Percentiles rank a stretch among this genome's conserved stretches.
Conservation (phyloP, 2,329 filamentous ascomycete species). For the Fonsecaea monophora region DNA sequence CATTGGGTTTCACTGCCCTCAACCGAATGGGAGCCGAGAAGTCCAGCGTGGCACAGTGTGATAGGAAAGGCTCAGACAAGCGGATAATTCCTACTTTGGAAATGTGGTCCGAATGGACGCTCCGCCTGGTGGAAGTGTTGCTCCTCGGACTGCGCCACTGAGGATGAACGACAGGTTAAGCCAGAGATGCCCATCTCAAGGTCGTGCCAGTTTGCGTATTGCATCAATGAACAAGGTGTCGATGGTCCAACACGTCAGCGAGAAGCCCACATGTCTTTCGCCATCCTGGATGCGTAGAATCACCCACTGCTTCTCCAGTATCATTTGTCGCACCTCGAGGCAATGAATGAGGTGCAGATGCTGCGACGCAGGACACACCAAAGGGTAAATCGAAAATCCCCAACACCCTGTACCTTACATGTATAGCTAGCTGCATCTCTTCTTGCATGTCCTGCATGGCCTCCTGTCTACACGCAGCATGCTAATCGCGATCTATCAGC, state of each 20-base stretch:
- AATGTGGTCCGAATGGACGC: not conserved
- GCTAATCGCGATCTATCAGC: not conserved
- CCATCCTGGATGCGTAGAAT: not conserved
- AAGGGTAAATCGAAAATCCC: not conserved
- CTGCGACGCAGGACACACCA: not conserved
- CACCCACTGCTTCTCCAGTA: not conserved
- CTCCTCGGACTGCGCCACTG: not conserved
- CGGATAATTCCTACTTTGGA: not conserved
- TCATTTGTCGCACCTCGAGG: slow-evolving; percentile 1
- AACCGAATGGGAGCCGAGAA: not conserved
- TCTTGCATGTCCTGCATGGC: not conserved
- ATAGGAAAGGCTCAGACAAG: not conserved
- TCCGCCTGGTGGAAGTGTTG: not conserved
- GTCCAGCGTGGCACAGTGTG: slow-evolving; percentile 15
- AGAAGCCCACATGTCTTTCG: slow-evolving; percentile 3
- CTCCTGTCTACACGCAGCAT: not conserved
- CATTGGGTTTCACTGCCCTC: not conserved
- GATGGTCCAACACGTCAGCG: not conserved
- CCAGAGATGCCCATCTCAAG: not conserved
- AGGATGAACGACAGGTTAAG: not conserved
- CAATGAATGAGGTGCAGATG: not conserved
- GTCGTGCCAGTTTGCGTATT: not conserved
- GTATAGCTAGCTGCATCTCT: not conserved
- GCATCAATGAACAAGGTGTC: not conserved
- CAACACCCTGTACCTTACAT: slow-evolving; percentile 1